These are phyloP conservation scores for Fagopyrum tataricum DNA, from an alignment of 148 eudicot genomes.

Conservation along the genomic window DNA sequence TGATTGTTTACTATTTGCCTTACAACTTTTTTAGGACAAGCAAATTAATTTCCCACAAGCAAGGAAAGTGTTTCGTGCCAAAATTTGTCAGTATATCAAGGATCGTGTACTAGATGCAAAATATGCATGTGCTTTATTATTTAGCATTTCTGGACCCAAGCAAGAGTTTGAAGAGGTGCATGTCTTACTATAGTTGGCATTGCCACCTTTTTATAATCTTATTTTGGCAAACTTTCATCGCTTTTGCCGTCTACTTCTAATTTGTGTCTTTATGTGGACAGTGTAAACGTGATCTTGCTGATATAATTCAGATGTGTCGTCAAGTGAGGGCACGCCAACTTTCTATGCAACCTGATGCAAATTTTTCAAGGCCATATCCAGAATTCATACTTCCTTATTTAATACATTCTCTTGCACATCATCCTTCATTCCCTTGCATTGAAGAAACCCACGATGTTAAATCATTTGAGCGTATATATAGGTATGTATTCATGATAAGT, in stretches of 20 bases:
- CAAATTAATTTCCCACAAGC: constrained; percentile 74
- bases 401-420: constrained; percentile 90
- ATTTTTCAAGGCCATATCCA: constrained; percentile 51
- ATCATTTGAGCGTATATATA: constrained; percentile 65
- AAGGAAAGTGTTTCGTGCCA: constrained; percentile 61
- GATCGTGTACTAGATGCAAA: constrained; percentile 86
- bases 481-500: constrained; percentile 32
- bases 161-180: constrained; percentile 72
- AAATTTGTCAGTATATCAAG: constrained; percentile 86
- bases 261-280: constrained; percentile 26
- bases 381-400: constrained; percentile 71
- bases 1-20: background rate
- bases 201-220: background rate
- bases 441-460: constrained; percentile 74
- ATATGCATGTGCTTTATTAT: constrained; percentile 84
- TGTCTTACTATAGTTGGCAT: background rate
- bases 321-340: constrained; percentile 64
- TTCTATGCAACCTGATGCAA: constrained; percentile 56
- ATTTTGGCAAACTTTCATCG: constrained; percentile 54
- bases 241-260: background rate
- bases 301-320: constrained; percentile 73
- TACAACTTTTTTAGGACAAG: background rate
- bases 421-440: constrained; percentile 62
- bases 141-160: constrained; percentile 46
- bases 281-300: constrained; percentile 63